Evolutionary conservation across 1,139 yeast species (phyloP), one percentile per base, ranked within the genome.

Genomic region (Candida pseudocylindracea): DNA sequence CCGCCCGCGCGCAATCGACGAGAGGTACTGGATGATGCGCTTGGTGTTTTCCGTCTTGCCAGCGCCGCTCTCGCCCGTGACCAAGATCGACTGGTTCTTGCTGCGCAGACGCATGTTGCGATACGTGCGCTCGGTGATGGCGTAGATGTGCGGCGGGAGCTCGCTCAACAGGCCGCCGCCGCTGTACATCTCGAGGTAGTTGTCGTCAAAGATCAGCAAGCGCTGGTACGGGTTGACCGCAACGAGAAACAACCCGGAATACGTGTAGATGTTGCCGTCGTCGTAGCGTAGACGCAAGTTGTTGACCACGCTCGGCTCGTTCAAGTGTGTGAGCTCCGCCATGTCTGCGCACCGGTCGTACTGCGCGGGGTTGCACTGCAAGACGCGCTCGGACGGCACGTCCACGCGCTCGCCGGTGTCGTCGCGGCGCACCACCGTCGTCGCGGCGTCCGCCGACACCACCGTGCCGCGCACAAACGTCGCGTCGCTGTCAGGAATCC

Each of bases 11-110:
- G 81, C 72, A 5, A 31, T 27, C 7, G 85, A 72, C 0, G 95
- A 81, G 36, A 91, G 60, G 50, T 83, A 88, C 50, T 85, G 96
- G 40, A 91, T 78, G 37, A 88, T 85, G 45, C 79, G 81, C 50
- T 88, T 88, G n/a, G 98, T 88, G 43, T 81, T 88, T 53, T 88
- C 98, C 0, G 98, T 88, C 50, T 88, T 88, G 36, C 98, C 98
- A 0, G 98, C 98, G 38, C 98, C 99, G 26, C 93, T 78, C 49
- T 91, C 99, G 38, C 99, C 99, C 1, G 98, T 91, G 10, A 91
- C 96, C 35, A 91, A 58, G 34, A 91, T 81, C 11, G 92, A 73
- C 53, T 91, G 98, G 50, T 85, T 78, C 44, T 72, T 73, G 33
- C 58, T 63, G 42, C 76, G 73, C 26, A 65, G 61, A 13, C 81